These are phyloP conservation scores for Furcasterigmium sp. DNA, from an alignment of 2,329 filamentous ascomycete genomes.

Conservation along the genomic window DNA sequence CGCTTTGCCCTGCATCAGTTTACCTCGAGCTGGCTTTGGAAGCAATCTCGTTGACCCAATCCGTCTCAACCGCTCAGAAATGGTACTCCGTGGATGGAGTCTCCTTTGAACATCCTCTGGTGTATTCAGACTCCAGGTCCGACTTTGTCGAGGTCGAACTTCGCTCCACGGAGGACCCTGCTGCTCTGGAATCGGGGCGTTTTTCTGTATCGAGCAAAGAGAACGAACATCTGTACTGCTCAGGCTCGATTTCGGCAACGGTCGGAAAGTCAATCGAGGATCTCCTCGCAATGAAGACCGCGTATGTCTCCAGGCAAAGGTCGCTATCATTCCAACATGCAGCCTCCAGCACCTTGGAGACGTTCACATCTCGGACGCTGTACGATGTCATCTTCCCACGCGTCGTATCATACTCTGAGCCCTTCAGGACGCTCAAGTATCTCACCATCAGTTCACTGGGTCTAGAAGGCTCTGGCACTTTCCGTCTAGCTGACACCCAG, in stretches of 20 bases:
- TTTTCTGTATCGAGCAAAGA: neutral
- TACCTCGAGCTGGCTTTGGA: slow-evolving; percentile 17
- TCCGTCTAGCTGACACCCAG: neutral
- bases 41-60: slow-evolving; percentile 1
- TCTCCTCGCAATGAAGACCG: neutral
- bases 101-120: neutral
- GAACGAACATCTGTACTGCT: neutral
- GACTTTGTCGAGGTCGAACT: neutral
- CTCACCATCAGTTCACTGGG: slow-evolving; percentile 14
- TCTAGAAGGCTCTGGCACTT: slow-evolving; percentile 9
- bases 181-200: neutral
- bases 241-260: neutral
- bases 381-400: slow-evolving; percentile 23
- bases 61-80: neutral
- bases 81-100: neutral
- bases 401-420: slow-evolving; percentile 19
- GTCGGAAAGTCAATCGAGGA: neutral
- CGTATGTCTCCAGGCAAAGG: neutral
- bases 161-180: neutral
- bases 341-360: slow-evolving; percentile 8
- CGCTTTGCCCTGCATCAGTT: slow-evolving; percentile 16
- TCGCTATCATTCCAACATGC: neutral
- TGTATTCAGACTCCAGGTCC: neutral
- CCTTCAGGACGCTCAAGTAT: slow-evolving; percentile 17
- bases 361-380: slow-evolving; percentile 16